Conservation (phyloP, 1,284 basidiomycete genomes). For the Coniferiporia sulphurascens region DNA sequence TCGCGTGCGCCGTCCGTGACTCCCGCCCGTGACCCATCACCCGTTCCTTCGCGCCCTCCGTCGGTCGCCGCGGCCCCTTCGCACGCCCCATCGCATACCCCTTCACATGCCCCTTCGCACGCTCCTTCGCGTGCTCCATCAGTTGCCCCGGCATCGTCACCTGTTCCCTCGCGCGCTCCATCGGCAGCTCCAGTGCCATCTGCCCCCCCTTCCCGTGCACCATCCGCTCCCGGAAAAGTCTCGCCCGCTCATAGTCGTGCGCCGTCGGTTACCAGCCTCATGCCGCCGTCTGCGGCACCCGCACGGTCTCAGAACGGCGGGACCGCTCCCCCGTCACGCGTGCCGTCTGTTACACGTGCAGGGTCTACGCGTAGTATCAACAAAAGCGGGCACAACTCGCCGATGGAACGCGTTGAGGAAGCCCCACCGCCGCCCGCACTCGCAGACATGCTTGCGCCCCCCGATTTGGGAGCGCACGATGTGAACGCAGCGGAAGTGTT, state of each 20-base stretch:
- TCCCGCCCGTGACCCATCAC: too few species aligned
- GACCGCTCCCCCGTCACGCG: neutral
- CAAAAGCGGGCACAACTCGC: slow-evolving; percentile 6
- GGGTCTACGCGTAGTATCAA: neutral
- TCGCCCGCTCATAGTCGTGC: neutral
- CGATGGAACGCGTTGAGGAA: slow-evolving; percentile 7
- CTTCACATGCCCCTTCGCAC: neutral
- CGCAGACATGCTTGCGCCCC: neutral
- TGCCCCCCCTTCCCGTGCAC: neutral
- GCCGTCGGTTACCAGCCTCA: neutral
- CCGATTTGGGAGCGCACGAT: neutral
- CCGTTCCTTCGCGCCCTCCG: slow-evolving; percentile 18
- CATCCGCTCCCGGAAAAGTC: neutral
- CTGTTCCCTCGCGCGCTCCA: neutral
- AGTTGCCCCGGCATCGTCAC: neutral
- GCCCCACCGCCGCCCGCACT: neutral
- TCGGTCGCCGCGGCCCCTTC: neutral
- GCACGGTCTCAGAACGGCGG: neutral
- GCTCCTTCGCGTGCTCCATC: neutral
- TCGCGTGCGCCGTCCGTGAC: too few species aligned
- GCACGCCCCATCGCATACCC: neutral
- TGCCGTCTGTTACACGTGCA: slow-evolving; percentile 8
- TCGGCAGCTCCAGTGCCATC: neutral
- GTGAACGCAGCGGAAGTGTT: neutral
- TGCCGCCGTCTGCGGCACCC: neutral